Conservation (phyloP, 2,329 filamentous ascomycete genomes). For the Botrytis aclada region DNA sequence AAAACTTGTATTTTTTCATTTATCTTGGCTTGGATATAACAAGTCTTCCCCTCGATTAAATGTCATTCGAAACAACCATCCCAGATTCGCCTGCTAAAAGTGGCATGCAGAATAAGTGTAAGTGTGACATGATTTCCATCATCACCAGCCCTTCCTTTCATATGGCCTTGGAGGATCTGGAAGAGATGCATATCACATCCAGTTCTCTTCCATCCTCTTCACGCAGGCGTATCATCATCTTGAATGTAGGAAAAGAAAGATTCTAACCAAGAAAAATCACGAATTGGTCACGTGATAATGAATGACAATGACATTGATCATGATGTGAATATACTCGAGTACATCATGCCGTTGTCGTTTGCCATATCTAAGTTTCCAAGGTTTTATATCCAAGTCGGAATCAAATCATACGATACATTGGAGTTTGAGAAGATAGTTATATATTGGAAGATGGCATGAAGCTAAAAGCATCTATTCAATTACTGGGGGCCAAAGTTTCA, state of each 20-base stretch:
- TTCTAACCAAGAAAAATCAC: neutral
- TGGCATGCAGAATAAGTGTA: neutral
- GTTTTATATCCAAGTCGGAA: neutral
- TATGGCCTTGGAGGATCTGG: neutral
- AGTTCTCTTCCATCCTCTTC: neutral
- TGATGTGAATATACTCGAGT: neutral
- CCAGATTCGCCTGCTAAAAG: neutral
- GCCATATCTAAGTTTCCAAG: neutral
- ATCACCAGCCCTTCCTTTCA: slow-evolving; percentile 7
- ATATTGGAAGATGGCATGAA: neutral
- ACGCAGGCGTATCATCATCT: neutral
- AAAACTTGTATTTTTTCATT: neutral
- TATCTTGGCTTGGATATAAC: neutral
- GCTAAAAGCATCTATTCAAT: neutral
- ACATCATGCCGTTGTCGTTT: neutral
- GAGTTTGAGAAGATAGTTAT: neutral
- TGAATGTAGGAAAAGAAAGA: neutral
- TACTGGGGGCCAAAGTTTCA: neutral
- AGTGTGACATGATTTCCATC: slow-evolving; percentile 4
- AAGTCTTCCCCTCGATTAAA: neutral
- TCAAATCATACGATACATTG: neutral
- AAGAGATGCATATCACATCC: neutral
- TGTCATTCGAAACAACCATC: neutral
- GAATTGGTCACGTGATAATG: neutral
- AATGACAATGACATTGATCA: neutral